Evolutionary conservation across 2,329 filamentous ascomycete genomes (phyloP), one percentile per base, ranked within the genome.

Genomic region (Aspergillus uvarum): DNA sequence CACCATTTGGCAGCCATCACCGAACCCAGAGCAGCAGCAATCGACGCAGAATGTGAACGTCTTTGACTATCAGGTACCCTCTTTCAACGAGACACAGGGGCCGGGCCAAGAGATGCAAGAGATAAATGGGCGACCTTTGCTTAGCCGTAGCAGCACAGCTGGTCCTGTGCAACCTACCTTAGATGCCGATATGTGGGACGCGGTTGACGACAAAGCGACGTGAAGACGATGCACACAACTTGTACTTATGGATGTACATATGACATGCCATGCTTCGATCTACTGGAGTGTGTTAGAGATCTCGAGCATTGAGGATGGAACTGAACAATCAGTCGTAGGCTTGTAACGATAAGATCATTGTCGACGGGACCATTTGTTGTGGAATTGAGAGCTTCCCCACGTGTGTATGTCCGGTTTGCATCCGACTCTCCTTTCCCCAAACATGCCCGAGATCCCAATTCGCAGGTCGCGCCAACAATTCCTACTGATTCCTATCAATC

Each of bases 61-160:
- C 2, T 76, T 75, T 52, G 75, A 76, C 60, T 77, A 76, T 42
- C 70, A 77, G 59, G 71, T 76, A 10, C 67, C 72, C 14, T 70
- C 68, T 7, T 78, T 77, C 55, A 76, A 75, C 35, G 69, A 73
- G 21, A 69, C 72, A 26, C 63, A 58, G 31, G 64, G 56, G 4
- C 59, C 63, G 22, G 67, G 63, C 11, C 73, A 73, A 55, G 77
- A 79, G 64, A 79, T 79, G 77, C 65, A 75, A 59, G 76, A 80
- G 66, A 73, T 66, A 59, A 58, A 54, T 42, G 65, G 71, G 16
- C 58, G 64, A 5, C 63, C 63, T 24, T 59, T 74, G 24, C 56
- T 74, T 24, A 59, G 66, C 47, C 64, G 65, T 24, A 63, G 58
- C 32, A 51, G 59, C 58, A 59, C 61, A n/a, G 47, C 54, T 35